Evolutionary conservation across 2,329 filamentous ascomycete species (phyloP), one percentile per base, ranked within the genome.

Genomic region (Juglanconis sp.): DNA sequence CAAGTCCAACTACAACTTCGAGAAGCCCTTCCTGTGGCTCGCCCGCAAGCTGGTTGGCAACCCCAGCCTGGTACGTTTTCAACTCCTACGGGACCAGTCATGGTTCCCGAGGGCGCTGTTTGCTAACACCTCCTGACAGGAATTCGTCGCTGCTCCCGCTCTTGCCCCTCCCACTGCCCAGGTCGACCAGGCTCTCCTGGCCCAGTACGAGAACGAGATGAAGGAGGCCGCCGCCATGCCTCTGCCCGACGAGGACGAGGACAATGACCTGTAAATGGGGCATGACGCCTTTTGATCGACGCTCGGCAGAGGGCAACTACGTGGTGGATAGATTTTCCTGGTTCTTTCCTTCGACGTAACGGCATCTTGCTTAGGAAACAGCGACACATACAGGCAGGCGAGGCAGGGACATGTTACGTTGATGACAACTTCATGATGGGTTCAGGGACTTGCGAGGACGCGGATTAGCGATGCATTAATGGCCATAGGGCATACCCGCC

Each of bases 1-100:
- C 80, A 99, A 98, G 86, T 97, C 93, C 75, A 98, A 98, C 87
- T 98, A 99, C 84, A 98, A 98, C 88, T 98, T 98, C 79, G 94
- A 98, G 89, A 99, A 98, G 88, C 94, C 94, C 66, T 98, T 99
- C 91, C 89, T 98, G 72, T 98, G 95, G 95, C 89, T 99, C 72
- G 94, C 93, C 70, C 89, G 95, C 79, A 99, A 99, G 88, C 88
- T 99, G 62, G 93, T 96, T 71, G 95, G 94, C 79, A 98, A 98
- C 86, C 84, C 91, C 72, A 78, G 81, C 73, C 80, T 96, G 76
- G 91, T 95, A 81, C 70, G 89, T 80, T 57, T 13, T 42, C 15
- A 53, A 67, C 66, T 53, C 11, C 11, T n/a, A 30, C 42, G 24
- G 31, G 13, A 32, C 40, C 6, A 34, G 11, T 2, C 5, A 30